Percentiles rank a stretch among this genome's conserved stretches.
Evolutionary conservation across 139 green algal species (phyloP).

Genomic region (Micractinium conductrix): DNA sequence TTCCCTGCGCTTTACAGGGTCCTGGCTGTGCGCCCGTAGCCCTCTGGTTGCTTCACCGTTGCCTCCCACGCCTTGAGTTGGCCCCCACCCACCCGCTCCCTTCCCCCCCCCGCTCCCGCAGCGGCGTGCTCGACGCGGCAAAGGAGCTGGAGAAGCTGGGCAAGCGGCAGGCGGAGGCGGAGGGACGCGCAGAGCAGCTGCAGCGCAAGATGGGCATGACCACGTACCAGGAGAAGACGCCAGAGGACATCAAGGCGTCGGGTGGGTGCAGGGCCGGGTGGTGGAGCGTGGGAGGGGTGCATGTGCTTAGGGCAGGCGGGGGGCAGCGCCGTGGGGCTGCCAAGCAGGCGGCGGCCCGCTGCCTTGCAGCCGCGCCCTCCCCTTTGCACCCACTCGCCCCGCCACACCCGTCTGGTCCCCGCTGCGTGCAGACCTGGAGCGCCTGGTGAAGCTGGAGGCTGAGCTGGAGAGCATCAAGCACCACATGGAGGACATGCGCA

Average conservation of each 20-base stretch:
- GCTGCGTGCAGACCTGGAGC: conserved; percentile 57
- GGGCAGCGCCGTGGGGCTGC: neutral
- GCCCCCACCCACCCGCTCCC: neutral
- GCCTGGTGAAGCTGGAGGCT: conserved; percentile 58
- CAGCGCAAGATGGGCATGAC: conserved; percentile 61
- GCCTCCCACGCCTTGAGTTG: no score
- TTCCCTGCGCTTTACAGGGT: no score
- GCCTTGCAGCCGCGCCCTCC: neutral
- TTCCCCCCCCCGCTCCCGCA: no score
- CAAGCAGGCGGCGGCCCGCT: no score
- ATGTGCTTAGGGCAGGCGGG: neutral
- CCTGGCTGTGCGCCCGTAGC: no score
- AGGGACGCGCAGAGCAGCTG: conserved; percentile 52
- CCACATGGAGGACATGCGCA: conserved; percentile 61
- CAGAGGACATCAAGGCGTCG: conserved; percentile 60
- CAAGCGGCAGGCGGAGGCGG: conserved; percentile 78
- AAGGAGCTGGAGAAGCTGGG: conserved; percentile 91
- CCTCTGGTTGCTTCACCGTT: no score
- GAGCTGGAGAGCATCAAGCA: conserved; percentile 57
- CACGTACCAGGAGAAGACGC: conserved; percentile 81
- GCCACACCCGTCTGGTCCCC: neutral
- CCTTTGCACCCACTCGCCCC: neutral
- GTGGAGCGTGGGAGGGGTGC: neutral
- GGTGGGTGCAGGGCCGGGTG: neutral
- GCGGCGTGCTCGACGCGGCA: conserved; percentile 88